Percentiles rank a stretch among this genome's conserved stretches.
Evolutionary conservation across 495 filamentous ascomycete species (phyloP).

Genomic region (Penicillium silybi): DNA sequence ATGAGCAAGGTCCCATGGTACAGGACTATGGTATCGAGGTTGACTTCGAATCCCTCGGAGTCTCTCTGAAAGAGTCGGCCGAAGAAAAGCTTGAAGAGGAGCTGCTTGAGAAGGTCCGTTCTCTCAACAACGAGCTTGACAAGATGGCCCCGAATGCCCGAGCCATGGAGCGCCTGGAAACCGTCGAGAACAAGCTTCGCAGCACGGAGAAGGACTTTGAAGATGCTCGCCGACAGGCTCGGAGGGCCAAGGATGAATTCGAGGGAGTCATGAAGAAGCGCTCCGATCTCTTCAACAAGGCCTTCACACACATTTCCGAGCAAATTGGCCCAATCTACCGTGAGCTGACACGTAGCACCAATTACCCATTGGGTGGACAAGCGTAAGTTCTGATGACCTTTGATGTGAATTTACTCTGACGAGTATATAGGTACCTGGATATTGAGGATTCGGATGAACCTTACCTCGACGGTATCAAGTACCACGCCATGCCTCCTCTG

Average conservation of each 20-base stretch:
- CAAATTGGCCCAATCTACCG: slow-evolving; percentile 93
- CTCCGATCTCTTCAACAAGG: slow-evolving; percentile 88
- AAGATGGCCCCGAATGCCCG: slow-evolving; percentile 95
- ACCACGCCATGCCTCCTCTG: slow-evolving; percentile 96
- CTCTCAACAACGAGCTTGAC: slow-evolving; percentile 73
- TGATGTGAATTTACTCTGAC: background rate
- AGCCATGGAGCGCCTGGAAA: slow-evolving; percentile 87
- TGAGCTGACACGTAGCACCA: slow-evolving; percentile 81
- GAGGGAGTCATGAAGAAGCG: slow-evolving; percentile 75
- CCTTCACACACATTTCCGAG: slow-evolving; percentile 90
- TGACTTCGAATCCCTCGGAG: slow-evolving; percentile 81
- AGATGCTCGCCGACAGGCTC: slow-evolving; percentile 66
- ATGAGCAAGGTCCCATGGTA: slow-evolving; percentile 42
- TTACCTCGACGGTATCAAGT: slow-evolving; percentile 91
- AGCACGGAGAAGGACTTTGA: slow-evolving; percentile 87
- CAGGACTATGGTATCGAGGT: slow-evolving; percentile 92
- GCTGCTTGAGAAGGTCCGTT: slow-evolving; percentile 71
- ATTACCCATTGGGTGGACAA: slow-evolving; percentile 85
- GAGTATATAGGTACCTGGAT: slow-evolving; percentile 65
- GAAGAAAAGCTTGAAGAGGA: slow-evolving; percentile 72
- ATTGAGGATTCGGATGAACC: slow-evolving; percentile 88
- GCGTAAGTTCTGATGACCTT: slow-evolving; percentile 45
- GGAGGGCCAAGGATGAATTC: slow-evolving; percentile 76
- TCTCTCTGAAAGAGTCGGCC: slow-evolving; percentile 73
- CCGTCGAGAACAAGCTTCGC: slow-evolving; percentile 76